phyloP scores from a whole-genome alignment of 768 basidiomycete genomes.

The Lactarius tabidus region DNA sequence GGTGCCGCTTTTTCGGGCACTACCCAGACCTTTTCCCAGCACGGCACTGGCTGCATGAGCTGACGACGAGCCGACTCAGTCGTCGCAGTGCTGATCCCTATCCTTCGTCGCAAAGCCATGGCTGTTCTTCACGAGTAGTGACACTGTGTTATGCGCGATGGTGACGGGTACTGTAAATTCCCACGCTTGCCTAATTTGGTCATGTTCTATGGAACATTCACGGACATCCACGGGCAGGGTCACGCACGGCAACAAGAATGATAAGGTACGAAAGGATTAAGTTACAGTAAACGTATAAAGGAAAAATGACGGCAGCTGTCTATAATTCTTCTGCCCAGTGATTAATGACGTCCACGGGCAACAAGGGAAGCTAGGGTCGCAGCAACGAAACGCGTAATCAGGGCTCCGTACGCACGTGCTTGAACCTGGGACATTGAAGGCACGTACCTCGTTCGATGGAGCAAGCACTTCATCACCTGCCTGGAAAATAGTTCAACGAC shows the following conservation, averaged over 20 bases:
- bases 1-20: constrained; percentile 51
- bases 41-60: constrained; percentile 85
- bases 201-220: background rate
- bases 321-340: constrained; percentile 54
- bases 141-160: background rate
- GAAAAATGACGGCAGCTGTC: background rate
- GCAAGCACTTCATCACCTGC: background rate
- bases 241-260: background rate
- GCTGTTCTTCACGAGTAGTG: constrained; percentile 1
- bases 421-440: background rate
- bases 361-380: background rate
- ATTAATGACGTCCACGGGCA: constrained; percentile 43
- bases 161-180: background rate
- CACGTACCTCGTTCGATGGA: constrained; percentile 10
- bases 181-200: background rate
- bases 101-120: constrained; percentile 73
- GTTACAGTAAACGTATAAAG: background rate
- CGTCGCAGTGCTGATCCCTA: constrained; percentile 70
- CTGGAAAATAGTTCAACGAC: background rate
- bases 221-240: too few species aligned
- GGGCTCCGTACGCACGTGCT: background rate
- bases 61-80: constrained; percentile 79
- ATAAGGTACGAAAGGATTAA: background rate
- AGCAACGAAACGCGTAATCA: background rate
- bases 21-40: constrained; percentile 80